phyloP scores from a whole-genome alignment of 1,284 basidiomycete genomes.

The Fomitopsis pinicola region DNA sequence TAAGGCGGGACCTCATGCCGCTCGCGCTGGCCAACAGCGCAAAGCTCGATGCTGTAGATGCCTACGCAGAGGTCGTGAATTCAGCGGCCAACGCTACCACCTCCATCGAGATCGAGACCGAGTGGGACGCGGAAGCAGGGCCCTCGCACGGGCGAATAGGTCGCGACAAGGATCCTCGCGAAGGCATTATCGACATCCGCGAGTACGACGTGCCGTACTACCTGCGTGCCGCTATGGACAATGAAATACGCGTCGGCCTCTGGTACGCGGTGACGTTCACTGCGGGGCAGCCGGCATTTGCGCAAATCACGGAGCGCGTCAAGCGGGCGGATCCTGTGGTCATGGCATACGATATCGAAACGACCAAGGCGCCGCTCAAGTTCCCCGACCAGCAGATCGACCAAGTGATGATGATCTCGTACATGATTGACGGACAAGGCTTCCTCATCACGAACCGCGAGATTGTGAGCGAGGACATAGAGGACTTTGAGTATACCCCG shows the following conservation, averaged over 20 bases:
- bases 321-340: constrained; percentile 99
- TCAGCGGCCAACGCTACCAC: constrained; percentile 58
- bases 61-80: constrained; percentile 96
- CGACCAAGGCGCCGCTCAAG: constrained; percentile 96
- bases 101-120: constrained; percentile 67
- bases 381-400: constrained; percentile 96
- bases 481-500: constrained; percentile 98
- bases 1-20: constrained; percentile 87
- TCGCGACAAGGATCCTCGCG: constrained; percentile 78
- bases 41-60: constrained; percentile 95
- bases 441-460: constrained; percentile 98
- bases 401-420: constrained; percentile 99
- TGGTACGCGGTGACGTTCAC: constrained; percentile 93
- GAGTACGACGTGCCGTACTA: constrained; percentile 99
- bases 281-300: constrained; percentile 79
- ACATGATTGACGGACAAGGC: constrained; percentile 96
- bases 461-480: constrained; percentile 96
- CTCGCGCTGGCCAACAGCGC: constrained; percentile 87
- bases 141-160: constrained; percentile 20
- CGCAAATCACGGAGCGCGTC: constrained; percentile 77
- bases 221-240: constrained; percentile 97
- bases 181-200: constrained; percentile 90
- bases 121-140: constrained; percentile 53
- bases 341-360: constrained; percentile 99
- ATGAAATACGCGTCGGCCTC: constrained; percentile 93